Evolutionary conservation across 768 basidiomycete genomes (phyloP), one percentile per base, ranked within the genome.

Genomic region (Naganishia kalamii): DNA sequence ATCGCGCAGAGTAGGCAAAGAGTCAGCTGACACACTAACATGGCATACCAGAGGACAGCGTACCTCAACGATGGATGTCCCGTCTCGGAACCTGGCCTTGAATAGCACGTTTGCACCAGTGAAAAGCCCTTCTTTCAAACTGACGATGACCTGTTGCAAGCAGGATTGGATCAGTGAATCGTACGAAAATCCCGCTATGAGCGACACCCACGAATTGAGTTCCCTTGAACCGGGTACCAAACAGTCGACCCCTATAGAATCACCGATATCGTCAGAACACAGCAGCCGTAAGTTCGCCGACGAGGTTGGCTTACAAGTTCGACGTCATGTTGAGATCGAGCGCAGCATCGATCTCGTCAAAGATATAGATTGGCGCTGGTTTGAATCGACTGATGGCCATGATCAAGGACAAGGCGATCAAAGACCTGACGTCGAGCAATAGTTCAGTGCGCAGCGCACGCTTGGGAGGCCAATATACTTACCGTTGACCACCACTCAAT

Each of bases 311-410:
- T 60, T 15, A 60, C 65, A 66, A 32, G n/a, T 61, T 61, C 21
- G 57, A 51, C 29, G 65, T 94, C 71, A 94, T 92, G 30, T 91
- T 93, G 13, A 98, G 81, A 79, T 99, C 96, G 29, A 98, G 84
- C 8, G 94, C 94, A 0, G 96, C 93, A 77, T 98, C 96, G 68
- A 99, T 94, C 79, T 99, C 96, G 79, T 99, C 96, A 10, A 99
- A 84, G 75, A 99, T 99, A 78, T 98, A 98, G 91, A 98, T 92
- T 2, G 92, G 94, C 17, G 94, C 93, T 8, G 94, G 93, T 74
- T 97, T 97, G 84, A 97, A 97, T 76, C 97, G 92, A n/a, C 98
- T 85, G 19, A 99, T 85, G 0, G 96, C 89, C 92, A 99, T 94
- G 81, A 98, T 98, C 41, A 99, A 83, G 13, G 94, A 98, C 0